Conservation (phyloP, 2,329 filamentous ascomycete genomes). For the Beauveria bassiana region DNA sequence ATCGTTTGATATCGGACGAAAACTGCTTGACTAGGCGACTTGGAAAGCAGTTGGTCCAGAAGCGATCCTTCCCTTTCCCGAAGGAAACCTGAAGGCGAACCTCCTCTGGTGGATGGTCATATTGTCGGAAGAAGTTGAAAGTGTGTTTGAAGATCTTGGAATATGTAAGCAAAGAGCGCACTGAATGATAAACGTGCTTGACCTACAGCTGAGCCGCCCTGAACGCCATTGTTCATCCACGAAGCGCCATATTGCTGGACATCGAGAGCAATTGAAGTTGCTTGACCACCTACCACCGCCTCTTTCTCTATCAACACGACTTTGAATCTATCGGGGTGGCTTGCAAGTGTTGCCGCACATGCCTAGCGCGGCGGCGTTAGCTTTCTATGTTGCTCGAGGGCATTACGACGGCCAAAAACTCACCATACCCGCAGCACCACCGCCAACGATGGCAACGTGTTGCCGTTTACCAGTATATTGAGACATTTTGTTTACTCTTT, state of each 20-base stretch:
- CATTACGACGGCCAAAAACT: background rate
- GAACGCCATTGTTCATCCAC: conserved; percentile 58
- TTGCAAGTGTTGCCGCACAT: conserved; percentile 58
- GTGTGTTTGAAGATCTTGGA: conserved; percentile 60
- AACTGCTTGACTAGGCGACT: conserved; percentile 49
- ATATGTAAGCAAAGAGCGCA: background rate
- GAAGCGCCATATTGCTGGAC: conserved; percentile 47
- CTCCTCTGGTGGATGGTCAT: conserved; percentile 48
- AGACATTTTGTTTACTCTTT: background rate
- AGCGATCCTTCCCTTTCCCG: conserved; percentile 48
- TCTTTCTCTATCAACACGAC: conserved; percentile 55
- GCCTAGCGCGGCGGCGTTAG: conserved; percentile 31
- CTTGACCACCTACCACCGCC: conserved; percentile 52
- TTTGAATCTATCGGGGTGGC: conserved; percentile 57
- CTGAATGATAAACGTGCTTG: too few relatives aligned
- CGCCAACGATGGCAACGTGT: conserved; percentile 50
- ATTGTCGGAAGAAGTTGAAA: conserved; percentile 54
- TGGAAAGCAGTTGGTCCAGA: conserved; percentile 61
- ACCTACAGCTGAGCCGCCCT: conserved; percentile 42
- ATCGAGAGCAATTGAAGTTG: conserved; percentile 51
- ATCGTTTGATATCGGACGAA: conserved; percentile 47
- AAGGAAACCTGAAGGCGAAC: conserved; percentile 57
- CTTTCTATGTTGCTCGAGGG: background rate
- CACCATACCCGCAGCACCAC: conserved; percentile 56
- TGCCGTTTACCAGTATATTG: conserved; percentile 26